Percentiles rank a stretch among this genome's conserved stretches.
Evolutionary conservation across 116 monocot genomes (phyloP).

Genomic region (Thalassia testudinum): DNA sequence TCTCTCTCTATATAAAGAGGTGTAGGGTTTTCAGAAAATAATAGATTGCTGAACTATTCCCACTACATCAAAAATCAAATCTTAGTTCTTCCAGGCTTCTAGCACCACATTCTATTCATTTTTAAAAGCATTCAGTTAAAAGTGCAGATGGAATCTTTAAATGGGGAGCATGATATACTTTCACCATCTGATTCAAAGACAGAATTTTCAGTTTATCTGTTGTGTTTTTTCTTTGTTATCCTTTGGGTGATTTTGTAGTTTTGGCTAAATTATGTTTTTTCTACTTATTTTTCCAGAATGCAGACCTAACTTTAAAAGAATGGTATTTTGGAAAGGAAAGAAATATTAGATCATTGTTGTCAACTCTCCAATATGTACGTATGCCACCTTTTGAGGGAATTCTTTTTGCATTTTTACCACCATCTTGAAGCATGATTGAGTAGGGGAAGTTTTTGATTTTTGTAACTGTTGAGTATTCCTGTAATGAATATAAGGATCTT

Average conservation of each 20-base stretch:
- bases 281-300: constrained; percentile 17
- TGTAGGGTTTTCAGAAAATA: too few relatives aligned
- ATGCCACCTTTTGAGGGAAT: constrained; percentile 15
- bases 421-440: too few relatives aligned
- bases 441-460: too few relatives aligned
- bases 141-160: constrained; percentile 31
- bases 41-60: too few relatives aligned
- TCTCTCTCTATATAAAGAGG: too few relatives aligned
- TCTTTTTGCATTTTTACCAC: neutral
- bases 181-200: constrained; percentile 8
- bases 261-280: neutral
- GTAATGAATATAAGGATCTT: too few relatives aligned
- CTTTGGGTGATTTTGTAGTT: neutral
- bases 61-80: too few relatives aligned
- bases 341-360: constrained; percentile 69
- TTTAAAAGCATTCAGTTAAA: too few relatives aligned
- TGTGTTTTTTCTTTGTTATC: neutral
- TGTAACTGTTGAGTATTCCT: too few relatives aligned
- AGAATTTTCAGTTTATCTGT: constrained; percentile 36
- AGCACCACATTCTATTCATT: too few relatives aligned
- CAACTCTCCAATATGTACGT: constrained; percentile 54
- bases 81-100: too few relatives aligned
- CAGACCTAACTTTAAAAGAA: constrained; percentile 43
- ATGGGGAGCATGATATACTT: constrained; percentile 19
- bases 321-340: constrained; percentile 84